Evolutionary conservation across 2,329 filamentous ascomycete genomes (phyloP), one percentile per base, ranked within the genome.

Genomic region (Phialocephala sp.): DNA sequence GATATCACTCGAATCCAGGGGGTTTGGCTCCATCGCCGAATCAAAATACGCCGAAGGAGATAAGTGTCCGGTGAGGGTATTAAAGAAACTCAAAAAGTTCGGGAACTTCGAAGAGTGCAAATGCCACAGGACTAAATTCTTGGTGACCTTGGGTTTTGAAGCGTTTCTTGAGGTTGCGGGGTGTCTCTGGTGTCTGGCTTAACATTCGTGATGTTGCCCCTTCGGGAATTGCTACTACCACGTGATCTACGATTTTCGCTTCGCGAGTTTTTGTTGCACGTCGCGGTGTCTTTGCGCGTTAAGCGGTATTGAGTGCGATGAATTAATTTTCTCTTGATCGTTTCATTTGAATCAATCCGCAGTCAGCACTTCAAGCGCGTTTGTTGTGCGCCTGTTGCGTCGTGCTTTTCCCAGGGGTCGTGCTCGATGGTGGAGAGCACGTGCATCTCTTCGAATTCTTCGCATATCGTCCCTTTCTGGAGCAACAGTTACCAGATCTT

Each of bases 21-120:
- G 41, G 11, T 20, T 22, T 6, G 20, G 9, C n/a, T 50, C 8
- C 11, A 50, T 9, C 45, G 45, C 45, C 45, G 45, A 50, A 50
- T 24, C 45, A 50, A 50, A 50, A 50, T 50, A 24, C 18, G 20
- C 45, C 45, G 45, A 50, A 50, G n/a, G 22, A 50, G n/a, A 32
- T 32, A 20, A 50, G 12, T 24, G 11, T n/a, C 45, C 45, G 18
- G 20, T 11, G 11, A n/a, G n/a, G 45, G 45, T 14, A 50, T 24
- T 50, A 8, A 50, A 50, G 45, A 50, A 22, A 50, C 22, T 22
- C 45, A 24, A 22, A 24, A 50, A 22, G 22, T 50, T 50, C n/a
- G 22, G 11, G 22, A 50, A 22, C 24, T 50, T 22, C 27, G n/a
- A 11, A 9, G n/a, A 50, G 11, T 6, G 18, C 15, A 18, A 43